phyloP scores from a whole-genome alignment of 176 grass and related monocot genomes.

The Carex kokanica region DNA sequence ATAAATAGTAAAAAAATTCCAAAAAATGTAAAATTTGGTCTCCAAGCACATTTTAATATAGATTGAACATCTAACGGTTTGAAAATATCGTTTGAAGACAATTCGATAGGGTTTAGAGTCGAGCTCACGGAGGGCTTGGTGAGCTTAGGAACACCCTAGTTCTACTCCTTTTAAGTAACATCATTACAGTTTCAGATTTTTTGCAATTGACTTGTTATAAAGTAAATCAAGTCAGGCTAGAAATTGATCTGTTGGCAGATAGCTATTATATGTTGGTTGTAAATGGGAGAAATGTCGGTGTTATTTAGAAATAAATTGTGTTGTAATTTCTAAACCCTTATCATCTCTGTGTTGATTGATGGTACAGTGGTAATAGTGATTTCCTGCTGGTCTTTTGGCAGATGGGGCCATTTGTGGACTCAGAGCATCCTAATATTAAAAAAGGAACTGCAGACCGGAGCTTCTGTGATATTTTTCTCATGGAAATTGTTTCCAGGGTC shows the following conservation, averaged over 20 bases:
- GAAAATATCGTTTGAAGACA: too few species aligned
- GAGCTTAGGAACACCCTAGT: too few species aligned
- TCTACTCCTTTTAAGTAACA: neutral
- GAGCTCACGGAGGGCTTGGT: too few species aligned
- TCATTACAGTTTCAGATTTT: neutral
- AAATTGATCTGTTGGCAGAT: neutral
- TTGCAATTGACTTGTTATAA: conserved; percentile 14
- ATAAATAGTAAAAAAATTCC: too few species aligned
- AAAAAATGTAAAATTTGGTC: too few species aligned
- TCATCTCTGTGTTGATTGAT: neutral
- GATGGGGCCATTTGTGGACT: conserved; percentile 99
- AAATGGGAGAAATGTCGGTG: neutral
- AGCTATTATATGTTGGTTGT: neutral
- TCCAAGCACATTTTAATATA: too few species aligned
- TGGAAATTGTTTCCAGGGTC: conserved; percentile 83
- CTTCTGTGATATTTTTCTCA: conserved; percentile 74
- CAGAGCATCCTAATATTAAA: conserved; percentile 91
- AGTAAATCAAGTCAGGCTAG: neutral
- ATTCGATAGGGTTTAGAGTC: too few species aligned
- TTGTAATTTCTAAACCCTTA: neutral
- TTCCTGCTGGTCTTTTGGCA: conserved; percentile 25
- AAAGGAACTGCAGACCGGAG: conserved; percentile 58
- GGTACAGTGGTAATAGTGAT: neutral
- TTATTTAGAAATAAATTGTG: neutral
- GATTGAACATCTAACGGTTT: too few species aligned